Conservation (phyloP, 768 basidiomycete species). For the Phaeotremella skinneri region DNA sequence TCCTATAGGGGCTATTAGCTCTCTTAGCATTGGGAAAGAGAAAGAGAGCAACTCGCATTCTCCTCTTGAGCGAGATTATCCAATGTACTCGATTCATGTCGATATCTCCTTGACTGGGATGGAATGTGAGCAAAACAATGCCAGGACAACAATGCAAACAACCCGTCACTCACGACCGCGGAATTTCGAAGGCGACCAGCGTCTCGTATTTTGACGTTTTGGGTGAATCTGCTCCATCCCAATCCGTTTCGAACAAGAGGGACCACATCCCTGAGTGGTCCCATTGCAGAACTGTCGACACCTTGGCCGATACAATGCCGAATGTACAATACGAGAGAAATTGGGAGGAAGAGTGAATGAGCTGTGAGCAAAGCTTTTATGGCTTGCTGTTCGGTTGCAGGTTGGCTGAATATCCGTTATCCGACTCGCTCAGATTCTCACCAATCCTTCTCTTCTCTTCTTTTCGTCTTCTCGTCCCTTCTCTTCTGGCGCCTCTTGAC, state of each 20-base stretch:
- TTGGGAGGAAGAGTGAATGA: not conserved
- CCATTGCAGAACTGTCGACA: no score
- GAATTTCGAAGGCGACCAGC: not conserved
- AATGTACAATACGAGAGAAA: not conserved
- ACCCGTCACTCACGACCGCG: not conserved
- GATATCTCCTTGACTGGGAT: not conserved
- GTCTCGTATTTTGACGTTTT: not conserved
- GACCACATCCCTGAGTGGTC: not conserved
- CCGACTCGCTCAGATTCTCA: no score
- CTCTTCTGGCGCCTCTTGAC: no score
- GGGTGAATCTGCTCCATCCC: not conserved
- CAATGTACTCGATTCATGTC: not conserved
- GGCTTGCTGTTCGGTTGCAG: no score
- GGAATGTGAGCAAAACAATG: not conserved
- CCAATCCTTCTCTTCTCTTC: no score
- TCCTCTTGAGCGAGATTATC: constrained; percentile 3
- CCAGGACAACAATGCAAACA: not conserved
- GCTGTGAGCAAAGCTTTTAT: no score
- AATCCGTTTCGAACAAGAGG: not conserved
- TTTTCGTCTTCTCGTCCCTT: no score
- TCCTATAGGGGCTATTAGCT: constrained; percentile 59
- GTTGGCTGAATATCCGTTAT: no score
- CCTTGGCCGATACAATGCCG: no score
- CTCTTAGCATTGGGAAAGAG: not conserved
- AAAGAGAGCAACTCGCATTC: not conserved